These are phyloP conservation scores for Madurella mycetomatis DNA, from an alignment of 2,329 filamentous ascomycete genomes.

Conservation along the genomic window DNA sequence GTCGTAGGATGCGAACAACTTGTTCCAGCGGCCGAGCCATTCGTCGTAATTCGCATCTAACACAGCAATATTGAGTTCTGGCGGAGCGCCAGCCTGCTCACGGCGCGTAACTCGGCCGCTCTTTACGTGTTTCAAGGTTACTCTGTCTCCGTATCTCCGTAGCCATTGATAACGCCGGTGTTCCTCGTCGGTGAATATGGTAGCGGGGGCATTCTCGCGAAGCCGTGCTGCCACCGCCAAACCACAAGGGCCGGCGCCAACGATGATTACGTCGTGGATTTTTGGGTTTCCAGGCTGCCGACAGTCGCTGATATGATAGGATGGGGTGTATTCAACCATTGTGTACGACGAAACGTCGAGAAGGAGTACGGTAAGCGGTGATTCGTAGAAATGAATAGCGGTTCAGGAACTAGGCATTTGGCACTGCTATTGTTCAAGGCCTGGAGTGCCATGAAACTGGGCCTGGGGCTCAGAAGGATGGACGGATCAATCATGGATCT, in stretches of 20 bases:
- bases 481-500: too few relatives aligned
- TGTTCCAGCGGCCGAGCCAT: conserved; percentile 71
- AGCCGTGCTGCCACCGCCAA: conserved; percentile 70
- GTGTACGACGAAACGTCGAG: too few relatives aligned
- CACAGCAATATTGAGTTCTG: conserved; percentile 50
- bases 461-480: too few relatives aligned
- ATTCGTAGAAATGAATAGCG: too few relatives aligned
- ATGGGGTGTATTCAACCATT: too few relatives aligned
- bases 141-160: conserved; percentile 56
- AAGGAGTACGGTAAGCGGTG: too few relatives aligned
- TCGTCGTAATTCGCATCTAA: conserved; percentile 59
- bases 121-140: conserved; percentile 51
- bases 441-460: too few relatives aligned
- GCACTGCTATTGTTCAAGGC: too few relatives aligned
- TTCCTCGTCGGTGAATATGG: conserved; percentile 79
- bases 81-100: neutral
- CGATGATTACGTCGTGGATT: conserved; percentile 63
- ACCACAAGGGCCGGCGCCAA: conserved; percentile 71
- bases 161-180: conserved; percentile 80
- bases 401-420: too few relatives aligned
- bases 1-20: conserved; percentile 62
- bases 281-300: too few relatives aligned
- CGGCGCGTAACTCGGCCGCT: conserved; percentile 31
- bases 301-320: too few relatives aligned
- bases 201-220: conserved; percentile 67